phyloP scores from a whole-genome alignment of 2,329 filamentous ascomycete genomes.

The Fonsecaea erecta region DNA sequence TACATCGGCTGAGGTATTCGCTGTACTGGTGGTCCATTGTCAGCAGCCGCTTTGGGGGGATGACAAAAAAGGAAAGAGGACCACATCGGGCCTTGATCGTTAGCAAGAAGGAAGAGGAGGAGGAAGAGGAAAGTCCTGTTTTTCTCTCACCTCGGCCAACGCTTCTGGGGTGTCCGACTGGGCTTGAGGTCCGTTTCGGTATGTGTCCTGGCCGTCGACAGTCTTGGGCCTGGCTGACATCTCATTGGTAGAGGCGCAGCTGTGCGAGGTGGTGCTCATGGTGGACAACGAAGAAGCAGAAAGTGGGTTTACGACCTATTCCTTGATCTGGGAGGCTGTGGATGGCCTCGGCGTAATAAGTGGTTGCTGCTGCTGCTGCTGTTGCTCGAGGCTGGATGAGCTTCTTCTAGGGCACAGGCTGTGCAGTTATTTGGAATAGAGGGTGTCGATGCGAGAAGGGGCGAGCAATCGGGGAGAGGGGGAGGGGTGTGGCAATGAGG shows the following conservation, averaged over 20 bases:
- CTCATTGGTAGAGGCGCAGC: conserved; percentile 3
- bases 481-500: not conserved
- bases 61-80: not conserved
- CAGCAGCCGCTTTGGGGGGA: not conserved
- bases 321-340: not conserved
- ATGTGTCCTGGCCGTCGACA: not conserved
- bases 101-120: not conserved
- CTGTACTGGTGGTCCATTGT: conserved; percentile 4
- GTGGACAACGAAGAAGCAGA: not conserved
- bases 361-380: not conserved
- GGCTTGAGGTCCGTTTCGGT: not conserved
- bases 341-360: not conserved
- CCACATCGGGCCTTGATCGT: not conserved
- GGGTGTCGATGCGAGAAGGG: not conserved
- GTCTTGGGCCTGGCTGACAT: not conserved
- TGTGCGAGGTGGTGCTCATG: conserved; percentile 12
- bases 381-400: not conserved
- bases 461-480: not conserved
- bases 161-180: conserved; percentile 8
- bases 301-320: not conserved
- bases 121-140: no score
- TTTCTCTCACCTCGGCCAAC: conserved; percentile 8
- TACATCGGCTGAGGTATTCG: conserved; percentile 15
- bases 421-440: not conserved
- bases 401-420: not conserved